A percentile compares a stretch with the other conserved stretches of the same genome.
Conservation (phyloP, 208 protist species). For the Crithidia expoeki region DNA sequence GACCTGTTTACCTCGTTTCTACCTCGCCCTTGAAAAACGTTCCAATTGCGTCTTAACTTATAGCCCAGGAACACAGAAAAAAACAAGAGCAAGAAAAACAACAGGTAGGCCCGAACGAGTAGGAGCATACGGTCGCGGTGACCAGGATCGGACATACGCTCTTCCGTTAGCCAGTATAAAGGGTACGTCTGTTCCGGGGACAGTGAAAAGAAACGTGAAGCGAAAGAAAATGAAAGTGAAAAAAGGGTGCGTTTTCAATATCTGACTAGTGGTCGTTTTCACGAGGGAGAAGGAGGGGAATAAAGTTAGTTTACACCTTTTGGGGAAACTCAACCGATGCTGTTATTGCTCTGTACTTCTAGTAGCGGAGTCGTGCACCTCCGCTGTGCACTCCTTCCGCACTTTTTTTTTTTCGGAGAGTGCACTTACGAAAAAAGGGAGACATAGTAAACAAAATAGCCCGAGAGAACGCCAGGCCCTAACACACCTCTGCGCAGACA, state of each 20-base stretch:
- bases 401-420: too few relatives aligned
- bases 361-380: too few relatives aligned
- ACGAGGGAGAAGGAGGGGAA: background rate
- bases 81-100: background rate
- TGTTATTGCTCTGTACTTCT: slow-evolving; percentile 1
- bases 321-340: background rate
- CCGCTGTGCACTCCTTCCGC: too few relatives aligned
- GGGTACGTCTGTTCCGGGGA: background rate
- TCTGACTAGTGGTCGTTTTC: background rate
- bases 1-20: too few relatives aligned
- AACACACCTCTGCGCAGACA: too few relatives aligned
- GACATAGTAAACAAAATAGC: too few relatives aligned
- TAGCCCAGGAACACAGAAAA: background rate
- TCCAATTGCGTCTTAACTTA: too few relatives aligned
- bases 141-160: background rate
- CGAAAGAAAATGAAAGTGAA: slow-evolving; percentile 2
- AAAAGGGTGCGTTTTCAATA: slow-evolving; percentile 5
- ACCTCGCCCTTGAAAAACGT: too few relatives aligned
- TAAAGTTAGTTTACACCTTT: slow-evolving; percentile 12
- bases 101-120: background rate
- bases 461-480: too few relatives aligned
- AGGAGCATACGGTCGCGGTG: background rate
- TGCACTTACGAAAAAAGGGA: too few relatives aligned
- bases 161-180: background rate
- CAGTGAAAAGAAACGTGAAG: background rate